Conservation (phyloP, 2,329 filamentous ascomycete genomes). For the Aspergillus latus region DNA sequence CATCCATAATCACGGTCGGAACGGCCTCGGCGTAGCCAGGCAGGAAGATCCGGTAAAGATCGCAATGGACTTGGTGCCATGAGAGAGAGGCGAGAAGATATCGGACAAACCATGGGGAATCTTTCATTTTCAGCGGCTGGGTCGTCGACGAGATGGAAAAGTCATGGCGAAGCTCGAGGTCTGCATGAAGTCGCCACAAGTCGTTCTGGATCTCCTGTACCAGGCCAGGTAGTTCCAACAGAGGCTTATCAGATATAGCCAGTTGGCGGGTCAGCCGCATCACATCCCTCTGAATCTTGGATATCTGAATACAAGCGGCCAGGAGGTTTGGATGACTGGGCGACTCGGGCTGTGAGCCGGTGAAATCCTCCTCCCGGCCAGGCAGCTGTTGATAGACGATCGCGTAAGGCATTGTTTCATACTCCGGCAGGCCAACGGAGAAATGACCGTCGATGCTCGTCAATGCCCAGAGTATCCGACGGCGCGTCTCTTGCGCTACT, state of each 20-base stretch:
- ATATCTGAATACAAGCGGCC: not conserved
- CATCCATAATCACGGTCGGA: not conserved
- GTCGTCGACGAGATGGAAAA: not conserved
- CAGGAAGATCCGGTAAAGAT: not conserved
- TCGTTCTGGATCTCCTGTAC: not conserved
- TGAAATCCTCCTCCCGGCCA: not conserved
- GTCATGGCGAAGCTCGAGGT: not conserved
- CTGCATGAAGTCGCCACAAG: not conserved
- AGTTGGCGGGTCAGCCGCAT: not conserved
- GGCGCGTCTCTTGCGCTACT: not conserved
- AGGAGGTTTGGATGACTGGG: not conserved
- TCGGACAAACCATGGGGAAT: not conserved
- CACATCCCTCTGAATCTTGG: not conserved
- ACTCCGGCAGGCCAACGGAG: not conserved
- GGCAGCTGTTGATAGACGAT: not conserved
- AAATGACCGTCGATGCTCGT: not conserved
- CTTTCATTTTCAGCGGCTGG: not conserved
- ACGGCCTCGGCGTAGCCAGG: not conserved
- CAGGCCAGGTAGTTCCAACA: not conserved
- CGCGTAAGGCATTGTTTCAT: not conserved
- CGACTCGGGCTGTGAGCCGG: not conserved
- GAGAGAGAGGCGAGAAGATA: not conserved
- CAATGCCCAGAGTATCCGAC: not conserved
- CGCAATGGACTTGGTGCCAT: not conserved
- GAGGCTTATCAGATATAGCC: not conserved